Evolutionary conservation across 306 rosid genomes (phyloP).

Genomic region (Dalbergia cochinchinensis): DNA sequence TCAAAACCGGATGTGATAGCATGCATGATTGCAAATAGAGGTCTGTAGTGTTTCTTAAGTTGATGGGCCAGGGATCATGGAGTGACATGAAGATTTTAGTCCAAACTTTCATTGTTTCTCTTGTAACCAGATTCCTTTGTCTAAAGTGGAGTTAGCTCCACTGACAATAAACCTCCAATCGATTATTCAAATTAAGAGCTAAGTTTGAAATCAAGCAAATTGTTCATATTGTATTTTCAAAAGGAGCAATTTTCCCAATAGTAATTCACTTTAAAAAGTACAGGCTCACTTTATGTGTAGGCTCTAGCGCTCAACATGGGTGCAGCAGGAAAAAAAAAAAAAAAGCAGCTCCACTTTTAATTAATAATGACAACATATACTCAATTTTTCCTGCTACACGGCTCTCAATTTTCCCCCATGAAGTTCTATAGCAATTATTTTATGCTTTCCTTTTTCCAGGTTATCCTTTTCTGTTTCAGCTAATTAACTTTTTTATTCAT

Average conservation of each 20-base stretch:
- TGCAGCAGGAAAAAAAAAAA: background rate
- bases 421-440: background rate
- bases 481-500: background rate
- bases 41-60: background rate
- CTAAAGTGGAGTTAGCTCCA: background rate
- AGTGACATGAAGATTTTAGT: background rate
- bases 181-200: background rate
- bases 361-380: background rate
- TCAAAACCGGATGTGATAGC: background rate
- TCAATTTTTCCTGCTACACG: background rate
- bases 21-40: background rate
- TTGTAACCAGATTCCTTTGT: background rate
- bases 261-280: slow-evolving; percentile 1
- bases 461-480: background rate
- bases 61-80: background rate
- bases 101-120: background rate
- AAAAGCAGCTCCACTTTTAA: background rate
- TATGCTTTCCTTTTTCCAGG: background rate
- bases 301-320: background rate
- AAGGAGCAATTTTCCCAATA: background rate
- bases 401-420: background rate
- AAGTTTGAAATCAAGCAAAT: background rate
- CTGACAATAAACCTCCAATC: background rate
- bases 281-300: background rate
- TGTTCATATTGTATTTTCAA: slow-evolving; percentile 6